Evolutionary conservation across 2,329 filamentous ascomycete genomes (phyloP).

Genomic region (Leptographium wingfieldii): DNA sequence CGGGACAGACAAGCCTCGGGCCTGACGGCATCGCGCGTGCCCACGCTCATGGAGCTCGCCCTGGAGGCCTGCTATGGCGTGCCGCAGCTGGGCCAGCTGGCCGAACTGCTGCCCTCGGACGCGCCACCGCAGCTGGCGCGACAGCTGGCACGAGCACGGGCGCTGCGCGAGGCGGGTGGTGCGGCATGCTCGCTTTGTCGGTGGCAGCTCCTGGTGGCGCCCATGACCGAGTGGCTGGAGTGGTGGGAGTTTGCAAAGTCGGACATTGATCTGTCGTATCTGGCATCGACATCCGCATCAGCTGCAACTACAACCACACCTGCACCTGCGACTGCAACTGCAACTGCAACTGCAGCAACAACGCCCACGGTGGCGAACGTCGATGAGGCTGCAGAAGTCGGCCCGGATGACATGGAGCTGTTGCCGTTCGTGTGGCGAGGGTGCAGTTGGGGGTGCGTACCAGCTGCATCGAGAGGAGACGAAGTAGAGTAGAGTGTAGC

Average conservation of each 20-base stretch:
- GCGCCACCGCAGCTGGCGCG: constrained; percentile 25
- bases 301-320: background rate
- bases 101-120: constrained; percentile 28
- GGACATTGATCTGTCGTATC: constrained; percentile 2
- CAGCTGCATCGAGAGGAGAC: constrained; percentile 8
- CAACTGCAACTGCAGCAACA: background rate
- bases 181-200: constrained; percentile 39
- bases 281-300: constrained; percentile 1
- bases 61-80: constrained; percentile 33
- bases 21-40: constrained; percentile 19
- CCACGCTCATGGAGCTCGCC: constrained; percentile 38
- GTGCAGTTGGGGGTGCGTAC: constrained; percentile 38
- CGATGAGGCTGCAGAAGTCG: constrained; percentile 15
- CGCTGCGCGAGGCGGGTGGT: constrained; percentile 34
- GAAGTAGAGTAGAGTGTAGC: background rate
- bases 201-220: constrained; percentile 31
- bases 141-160: constrained; percentile 26
- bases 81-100: constrained; percentile 28
- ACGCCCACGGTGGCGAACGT: background rate
- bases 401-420: constrained; percentile 20
- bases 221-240: constrained; percentile 48
- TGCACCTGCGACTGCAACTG: no score
- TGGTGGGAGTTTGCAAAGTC: constrained; percentile 35
- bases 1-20: background rate
- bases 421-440: constrained; percentile 35